A percentile compares a stretch with the other conserved stretches of the same genome.
Evolutionary conservation across 768 basidiomycete species (phyloP).

Genomic region (Tylopilus balloui): DNA sequence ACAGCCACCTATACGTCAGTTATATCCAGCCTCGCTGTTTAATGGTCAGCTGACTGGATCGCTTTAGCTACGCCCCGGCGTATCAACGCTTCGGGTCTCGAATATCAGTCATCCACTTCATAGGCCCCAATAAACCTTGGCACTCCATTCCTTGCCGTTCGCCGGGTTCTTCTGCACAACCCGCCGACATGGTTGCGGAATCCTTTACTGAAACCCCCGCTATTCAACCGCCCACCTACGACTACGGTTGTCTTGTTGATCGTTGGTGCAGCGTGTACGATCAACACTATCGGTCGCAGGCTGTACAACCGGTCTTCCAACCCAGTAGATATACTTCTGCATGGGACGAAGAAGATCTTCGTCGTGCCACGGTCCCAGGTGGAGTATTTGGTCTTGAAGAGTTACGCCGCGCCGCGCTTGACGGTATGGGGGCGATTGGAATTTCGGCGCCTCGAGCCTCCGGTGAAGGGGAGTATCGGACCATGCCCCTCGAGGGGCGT

Average conservation of each 20-base stretch:
- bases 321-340: conserved; percentile 65
- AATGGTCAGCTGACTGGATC: conserved; percentile 25
- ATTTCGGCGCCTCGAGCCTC: conserved; percentile 7
- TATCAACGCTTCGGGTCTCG: conserved; percentile 89
- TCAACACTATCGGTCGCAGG: conserved; percentile 68
- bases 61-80: conserved; percentile 85
- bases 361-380: conserved; percentile 1
- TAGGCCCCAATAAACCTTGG: conserved; percentile 97
- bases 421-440: conserved; percentile 24
- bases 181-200: conserved; percentile 30
- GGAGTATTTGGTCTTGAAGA: conserved; percentile 40
- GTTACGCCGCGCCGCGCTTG: conserved; percentile 33
- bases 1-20: conserved; percentile 94
- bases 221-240: conserved; percentile 49
- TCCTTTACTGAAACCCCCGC: conserved; percentile 10
- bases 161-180: conserved; percentile 42
- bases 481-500: conserved; percentile 82
- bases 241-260: conserved; percentile 79
- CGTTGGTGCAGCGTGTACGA: conserved; percentile 93
- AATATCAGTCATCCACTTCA: conserved; percentile 88
- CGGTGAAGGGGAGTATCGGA: conserved; percentile 71
- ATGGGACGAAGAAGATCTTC: conserved; percentile 54
- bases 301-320: conserved; percentile 39
- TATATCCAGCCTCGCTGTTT: conserved; percentile 16
- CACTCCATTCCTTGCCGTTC: conserved; percentile 64